phyloP scores from a whole-genome alignment of 148 eudicot genomes.

The Chenopodium quinoa region DNA sequence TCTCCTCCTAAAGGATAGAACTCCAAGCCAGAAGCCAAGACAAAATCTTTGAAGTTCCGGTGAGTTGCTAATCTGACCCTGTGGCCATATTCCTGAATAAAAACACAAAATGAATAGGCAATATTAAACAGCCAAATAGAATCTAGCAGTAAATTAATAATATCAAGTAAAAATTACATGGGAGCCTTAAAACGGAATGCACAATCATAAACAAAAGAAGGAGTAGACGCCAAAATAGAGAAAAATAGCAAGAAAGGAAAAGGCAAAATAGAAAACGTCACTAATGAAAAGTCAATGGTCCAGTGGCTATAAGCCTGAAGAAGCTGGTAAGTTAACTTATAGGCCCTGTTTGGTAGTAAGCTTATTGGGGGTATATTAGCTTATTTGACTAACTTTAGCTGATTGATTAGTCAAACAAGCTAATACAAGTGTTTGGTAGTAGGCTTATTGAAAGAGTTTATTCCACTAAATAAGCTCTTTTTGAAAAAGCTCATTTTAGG shows the following conservation, averaged over 20 bases:
- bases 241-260: not conserved
- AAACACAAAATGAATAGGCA: constrained; percentile 12
- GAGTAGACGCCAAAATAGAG: not conserved
- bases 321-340: not conserved
- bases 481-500: too few relatives aligned
- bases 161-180: not conserved
- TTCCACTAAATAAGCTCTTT: too few relatives aligned
- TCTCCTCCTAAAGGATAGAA: constrained; percentile 84
- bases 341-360: too few relatives aligned
- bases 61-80: constrained; percentile 88
- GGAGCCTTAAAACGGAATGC: not conserved
- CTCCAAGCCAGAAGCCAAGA: constrained; percentile 73
- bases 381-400: too few relatives aligned
- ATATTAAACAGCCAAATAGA: not conserved
- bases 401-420: too few relatives aligned
- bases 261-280: too few relatives aligned
- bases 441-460: too few relatives aligned
- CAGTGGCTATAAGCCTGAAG: not conserved
- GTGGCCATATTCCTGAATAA: constrained; percentile 79
- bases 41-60: constrained; percentile 75
- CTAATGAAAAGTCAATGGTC: not conserved
- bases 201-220: not conserved
- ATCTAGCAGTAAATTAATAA: not conserved
- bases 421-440: too few relatives aligned
- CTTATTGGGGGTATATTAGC: too few relatives aligned